phyloP scores from a whole-genome alignment of 1,139 yeast genomes.

The Yamadazyma friedrichii region DNA sequence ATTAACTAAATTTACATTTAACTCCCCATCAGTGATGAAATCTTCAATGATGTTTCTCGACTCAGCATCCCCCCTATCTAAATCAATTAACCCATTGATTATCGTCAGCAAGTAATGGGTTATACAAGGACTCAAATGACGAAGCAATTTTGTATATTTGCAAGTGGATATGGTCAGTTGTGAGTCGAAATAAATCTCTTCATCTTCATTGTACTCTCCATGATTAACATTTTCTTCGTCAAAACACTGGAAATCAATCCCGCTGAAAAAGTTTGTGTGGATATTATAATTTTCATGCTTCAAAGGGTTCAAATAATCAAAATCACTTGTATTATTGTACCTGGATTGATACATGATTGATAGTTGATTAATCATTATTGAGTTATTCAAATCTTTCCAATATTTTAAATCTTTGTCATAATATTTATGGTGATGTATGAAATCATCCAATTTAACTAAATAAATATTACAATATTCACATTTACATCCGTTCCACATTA shows the following conservation, averaged over 20 bases:
- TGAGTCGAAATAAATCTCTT: conserved; percentile 29
- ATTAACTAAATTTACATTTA: conserved; percentile 23
- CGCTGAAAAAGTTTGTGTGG: conserved; percentile 26
- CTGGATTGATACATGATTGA: conserved; percentile 45
- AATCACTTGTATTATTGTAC: conserved; percentile 22
- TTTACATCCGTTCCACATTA: conserved; percentile 75
- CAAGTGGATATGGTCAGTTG: conserved; percentile 15
- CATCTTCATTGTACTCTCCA: conserved; percentile 39
- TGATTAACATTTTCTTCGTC: conserved; percentile 34
- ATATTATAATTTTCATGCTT: conserved; percentile 34
- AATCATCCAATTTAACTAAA: conserved; percentile 54
- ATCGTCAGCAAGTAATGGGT: conserved; percentile 36
- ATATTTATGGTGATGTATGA: conserved; percentile 60
- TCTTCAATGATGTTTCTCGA: conserved; percentile 26
- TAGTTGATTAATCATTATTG: conserved; percentile 53
- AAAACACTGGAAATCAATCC: conserved; percentile 37
- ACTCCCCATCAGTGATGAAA: conserved; percentile 33
- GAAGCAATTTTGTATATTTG: conserved; percentile 18
- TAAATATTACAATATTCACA: conserved; percentile 54
- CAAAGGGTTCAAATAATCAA: conserved; percentile 26
- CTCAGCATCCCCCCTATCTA: conserved; percentile 47
- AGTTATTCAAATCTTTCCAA: conserved; percentile 60
- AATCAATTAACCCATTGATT: conserved; percentile 28
- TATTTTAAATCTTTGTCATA: conserved; percentile 42
- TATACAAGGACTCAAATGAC: conserved; percentile 19